Percentiles rank a stretch among this genome's conserved stretches.
phyloP scores from a whole-genome alignment of 2,329 filamentous ascomycete genomes.

The Raffaelea ambrosiae region DNA sequence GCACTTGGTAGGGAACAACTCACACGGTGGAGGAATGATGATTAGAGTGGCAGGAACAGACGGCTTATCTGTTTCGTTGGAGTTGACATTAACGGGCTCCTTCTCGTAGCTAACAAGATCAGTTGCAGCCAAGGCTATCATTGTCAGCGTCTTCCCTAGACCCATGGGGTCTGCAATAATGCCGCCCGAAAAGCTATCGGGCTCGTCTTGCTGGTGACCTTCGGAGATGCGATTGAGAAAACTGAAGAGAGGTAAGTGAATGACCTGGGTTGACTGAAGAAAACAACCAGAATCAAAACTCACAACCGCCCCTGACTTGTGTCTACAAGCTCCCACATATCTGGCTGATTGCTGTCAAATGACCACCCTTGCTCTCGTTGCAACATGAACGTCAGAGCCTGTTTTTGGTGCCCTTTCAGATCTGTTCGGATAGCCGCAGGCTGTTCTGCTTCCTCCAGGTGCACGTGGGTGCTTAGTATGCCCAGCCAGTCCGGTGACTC shows the following conservation, averaged over 20 bases:
- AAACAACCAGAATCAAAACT: conserved; percentile 9
- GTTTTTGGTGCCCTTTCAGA: conserved; percentile 25
- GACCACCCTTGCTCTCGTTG: conserved; percentile 28
- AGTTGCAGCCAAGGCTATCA: conserved; percentile 30
- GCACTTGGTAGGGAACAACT: conserved; percentile 6
- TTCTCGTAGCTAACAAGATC: conserved; percentile 13
- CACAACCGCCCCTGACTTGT: conserved; percentile 14
- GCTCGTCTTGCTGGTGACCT: conserved; percentile 19
- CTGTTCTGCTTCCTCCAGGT: conserved; percentile 21
- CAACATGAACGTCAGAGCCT: conserved; percentile 34
- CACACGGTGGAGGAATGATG: conserved; percentile 28
- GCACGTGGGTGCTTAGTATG: conserved; percentile 14
- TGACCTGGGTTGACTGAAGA: neutral
- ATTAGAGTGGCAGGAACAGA: conserved; percentile 21
- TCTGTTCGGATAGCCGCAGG: conserved; percentile 16
- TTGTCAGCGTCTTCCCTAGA: conserved; percentile 34
- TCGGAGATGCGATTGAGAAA: conserved; percentile 26
- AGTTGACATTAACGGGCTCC: neutral
- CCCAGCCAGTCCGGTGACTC: conserved; percentile 16
- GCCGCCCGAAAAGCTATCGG: conserved; percentile 29
- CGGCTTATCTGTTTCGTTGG: neutral
- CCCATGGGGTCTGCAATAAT: conserved; percentile 40
- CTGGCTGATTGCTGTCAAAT: conserved; percentile 15
- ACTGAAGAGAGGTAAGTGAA: conserved; percentile 11
- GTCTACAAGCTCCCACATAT: conserved; percentile 25